phyloP scores from a whole-genome alignment of 2,329 filamentous ascomycete genomes.

The Stachybotrys elegans region DNA sequence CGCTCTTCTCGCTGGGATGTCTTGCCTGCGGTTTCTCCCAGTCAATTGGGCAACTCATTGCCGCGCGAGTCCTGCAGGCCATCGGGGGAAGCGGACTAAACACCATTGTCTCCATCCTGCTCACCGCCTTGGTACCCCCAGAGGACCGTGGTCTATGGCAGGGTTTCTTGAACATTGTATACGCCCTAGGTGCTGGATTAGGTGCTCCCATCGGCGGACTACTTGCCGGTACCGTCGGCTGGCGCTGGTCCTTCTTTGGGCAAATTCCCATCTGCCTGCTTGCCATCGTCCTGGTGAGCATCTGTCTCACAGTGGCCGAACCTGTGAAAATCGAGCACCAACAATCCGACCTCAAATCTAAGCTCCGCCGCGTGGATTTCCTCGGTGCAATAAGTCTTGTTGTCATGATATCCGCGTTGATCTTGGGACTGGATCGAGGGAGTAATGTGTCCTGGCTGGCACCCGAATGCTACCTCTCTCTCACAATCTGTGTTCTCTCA shows the following conservation, averaged over 20 bases:
- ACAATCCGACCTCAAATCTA: not conserved
- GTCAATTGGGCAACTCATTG: not conserved
- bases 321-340: not conserved
- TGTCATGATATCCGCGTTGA: not conserved
- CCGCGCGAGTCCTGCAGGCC: not conserved
- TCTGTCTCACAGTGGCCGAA: not conserved
- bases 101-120: not conserved
- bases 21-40: not conserved
- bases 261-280: not conserved
- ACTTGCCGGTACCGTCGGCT: not conserved
- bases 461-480: not conserved
- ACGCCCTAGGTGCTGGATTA: not conserved
- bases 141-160: not conserved
- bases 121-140: not conserved
- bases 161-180: not conserved
- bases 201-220: not conserved
- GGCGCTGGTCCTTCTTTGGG: constrained; percentile 1
- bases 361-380: not conserved
- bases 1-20: not conserved
- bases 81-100: not conserved
- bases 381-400: not conserved
- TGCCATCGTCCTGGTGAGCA: not conserved
- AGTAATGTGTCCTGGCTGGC: not conserved
- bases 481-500: not conserved
- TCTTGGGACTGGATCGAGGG: not conserved